Conservation (phyloP, 345 rosid species). For the Sisymbrium irio region DNA sequence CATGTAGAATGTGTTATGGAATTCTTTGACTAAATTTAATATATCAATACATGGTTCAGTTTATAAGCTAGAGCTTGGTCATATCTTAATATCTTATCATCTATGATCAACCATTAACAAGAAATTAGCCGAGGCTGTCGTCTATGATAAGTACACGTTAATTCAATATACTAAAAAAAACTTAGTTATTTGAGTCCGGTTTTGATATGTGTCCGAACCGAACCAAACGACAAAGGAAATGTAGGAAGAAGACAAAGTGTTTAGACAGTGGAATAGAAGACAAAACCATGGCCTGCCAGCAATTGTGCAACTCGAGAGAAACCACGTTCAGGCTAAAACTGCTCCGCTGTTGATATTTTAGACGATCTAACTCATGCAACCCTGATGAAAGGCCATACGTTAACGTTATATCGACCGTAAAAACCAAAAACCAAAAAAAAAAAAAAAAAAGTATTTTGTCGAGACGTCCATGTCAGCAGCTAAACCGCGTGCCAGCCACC, state of each 20-base stretch:
- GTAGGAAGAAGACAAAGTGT: constrained; percentile 16
- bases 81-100: background rate
- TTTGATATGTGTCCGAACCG: background rate
- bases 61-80: background rate
- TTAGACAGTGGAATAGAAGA: constrained; percentile 1
- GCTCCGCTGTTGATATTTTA: constrained; percentile 5
- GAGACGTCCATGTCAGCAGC: constrained; percentile 33
- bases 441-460: background rate
- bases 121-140: background rate
- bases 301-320: constrained; percentile 33
- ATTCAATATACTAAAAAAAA: too few relatives aligned
- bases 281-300: constrained; percentile 21
- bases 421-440: background rate
- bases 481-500: constrained; percentile 38
- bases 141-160: background rate
- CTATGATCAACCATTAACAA: background rate
- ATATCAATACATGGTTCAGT: background rate
- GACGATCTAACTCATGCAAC: constrained; percentile 15
- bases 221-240: background rate
- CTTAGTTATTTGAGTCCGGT: background rate
- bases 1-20: background rate
- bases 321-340: constrained; percentile 21
- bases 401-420: background rate
- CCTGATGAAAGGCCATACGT: constrained; percentile 3
- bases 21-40: background rate